phyloP scores from a whole-genome alignment of 139 green algal species.

The Nannochloris sp. region DNA sequence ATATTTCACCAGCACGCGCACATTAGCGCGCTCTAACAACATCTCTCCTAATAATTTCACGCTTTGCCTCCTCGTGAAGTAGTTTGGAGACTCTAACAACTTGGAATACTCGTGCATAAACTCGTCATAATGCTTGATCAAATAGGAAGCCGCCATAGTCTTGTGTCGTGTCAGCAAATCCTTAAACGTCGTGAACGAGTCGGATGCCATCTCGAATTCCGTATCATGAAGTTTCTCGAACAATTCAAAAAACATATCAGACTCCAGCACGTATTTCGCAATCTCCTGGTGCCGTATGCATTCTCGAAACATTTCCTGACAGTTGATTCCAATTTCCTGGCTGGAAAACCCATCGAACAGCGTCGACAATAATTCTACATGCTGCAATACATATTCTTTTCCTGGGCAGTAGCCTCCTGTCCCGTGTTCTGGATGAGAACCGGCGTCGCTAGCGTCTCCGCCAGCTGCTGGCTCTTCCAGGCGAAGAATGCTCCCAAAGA shows the following conservation, averaged over 20 bases:
- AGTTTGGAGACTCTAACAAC: conserved; percentile 79
- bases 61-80: conserved; percentile 82
- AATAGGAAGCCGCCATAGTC: conserved; percentile 52
- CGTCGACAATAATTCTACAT: conserved; percentile 47
- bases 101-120: conserved; percentile 72
- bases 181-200: conserved; percentile 89
- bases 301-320: conserved; percentile 76
- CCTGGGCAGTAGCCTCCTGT: conserved; percentile 39
- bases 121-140: conserved; percentile 45
- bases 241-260: conserved; percentile 43
- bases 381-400: conserved; percentile 46
- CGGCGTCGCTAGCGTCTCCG: too few species aligned
- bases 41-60: conserved; percentile 90
- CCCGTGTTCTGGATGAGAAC: too few species aligned
- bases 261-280: conserved; percentile 20
- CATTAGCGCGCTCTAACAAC: conserved; percentile 75
- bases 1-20: conserved; percentile 82
- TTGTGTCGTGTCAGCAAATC: conserved; percentile 84
- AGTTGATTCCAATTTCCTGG: conserved; percentile 67
- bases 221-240: conserved; percentile 73
- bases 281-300: conserved; percentile 64
- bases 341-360: conserved; percentile 67
- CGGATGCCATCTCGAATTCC: conserved; percentile 88
- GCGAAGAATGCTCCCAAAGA: conserved; percentile 64
- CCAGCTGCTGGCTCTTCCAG: conserved; percentile 38